Evolutionary conservation across 805 yeast species (phyloP), one percentile per base, ranked within the genome.

Genomic region (Schwanniomyces yamadae): DNA sequence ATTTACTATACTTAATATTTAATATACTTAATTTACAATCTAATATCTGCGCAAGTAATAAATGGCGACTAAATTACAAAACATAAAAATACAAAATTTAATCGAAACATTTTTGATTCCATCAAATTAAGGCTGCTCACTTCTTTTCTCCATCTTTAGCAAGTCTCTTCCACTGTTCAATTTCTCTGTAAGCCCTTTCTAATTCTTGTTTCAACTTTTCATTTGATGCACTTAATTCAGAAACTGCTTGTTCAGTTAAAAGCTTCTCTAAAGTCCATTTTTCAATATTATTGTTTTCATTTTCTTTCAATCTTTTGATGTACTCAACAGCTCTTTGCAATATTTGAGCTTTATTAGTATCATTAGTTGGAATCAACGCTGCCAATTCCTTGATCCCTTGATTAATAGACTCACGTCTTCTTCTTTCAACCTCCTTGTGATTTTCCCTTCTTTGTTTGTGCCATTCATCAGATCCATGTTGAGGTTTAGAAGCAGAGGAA

Each of bases 201-300:
- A 91, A 75, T 64, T 90, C 97, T 36, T 73, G 75, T 65, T 88
- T 89, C 58, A 91, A 74, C 62, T 87, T 84, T 52, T 88, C 95
- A 66, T 90, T 91, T 10, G 89, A 79, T 27, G 85, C 80, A 35
- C 85, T 77, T 48, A 91, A 74, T 61, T 90, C 96, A 44, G 84
- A 78, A 34, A 89, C 83, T 9, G 91, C 89, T 64, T 91, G 98
- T 59, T 90, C 97, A 23, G 91, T 83, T 45, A 89, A 73, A 44
- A 93, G 73, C 66, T 91, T 91, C 61, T 91, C 97, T 54, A 91
- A 72, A 5, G 97, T 90, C 87, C 95, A 87, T 67, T 93, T 91
- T 63, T 91, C 96, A 51, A 88, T 82, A 56, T 86, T 85, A 52
- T 84, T 81, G 61, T 79, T 82, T 62, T 90, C 97, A 51, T 86